Conservation (phyloP, 495 filamentous ascomycete genomes). For the Cenococcum geophilum region DNA sequence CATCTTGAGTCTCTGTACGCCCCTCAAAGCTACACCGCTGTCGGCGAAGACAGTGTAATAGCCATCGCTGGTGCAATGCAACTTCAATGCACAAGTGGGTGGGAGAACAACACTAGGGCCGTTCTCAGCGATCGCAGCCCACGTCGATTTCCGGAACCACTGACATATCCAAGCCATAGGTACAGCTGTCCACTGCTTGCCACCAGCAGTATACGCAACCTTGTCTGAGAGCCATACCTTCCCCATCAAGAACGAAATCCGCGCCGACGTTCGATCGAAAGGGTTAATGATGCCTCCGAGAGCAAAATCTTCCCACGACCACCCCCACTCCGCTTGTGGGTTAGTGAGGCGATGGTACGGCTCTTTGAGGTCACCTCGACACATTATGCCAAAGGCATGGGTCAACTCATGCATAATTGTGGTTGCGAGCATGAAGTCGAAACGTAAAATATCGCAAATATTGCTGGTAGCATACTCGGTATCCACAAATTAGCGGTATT, state of each 20-base stretch:
- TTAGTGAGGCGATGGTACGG: slow-evolving; percentile 16
- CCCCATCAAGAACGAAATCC: slow-evolving; percentile 12
- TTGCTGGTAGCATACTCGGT: slow-evolving; percentile 12
- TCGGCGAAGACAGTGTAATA: slow-evolving; percentile 7
- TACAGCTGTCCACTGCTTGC: slow-evolving; percentile 18
- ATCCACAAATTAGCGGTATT: slow-evolving; percentile 4
- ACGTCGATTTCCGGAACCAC: slow-evolving; percentile 26
- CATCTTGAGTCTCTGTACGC: slow-evolving; percentile 1
- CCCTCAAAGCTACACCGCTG: neutral
- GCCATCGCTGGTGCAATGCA: slow-evolving; percentile 4
- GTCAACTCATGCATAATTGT: slow-evolving; percentile 21
- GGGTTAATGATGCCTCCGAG: slow-evolving; percentile 26
- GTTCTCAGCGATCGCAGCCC: slow-evolving; percentile 14
- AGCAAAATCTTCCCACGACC: slow-evolving; percentile 26
- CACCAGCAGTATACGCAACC: neutral
- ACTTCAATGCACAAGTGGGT: slow-evolving; percentile 10
- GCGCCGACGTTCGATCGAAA: slow-evolving; percentile 7
- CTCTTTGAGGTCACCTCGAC: slow-evolving; percentile 19
- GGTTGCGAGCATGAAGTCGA: slow-evolving; percentile 21
- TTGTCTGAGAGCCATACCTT: slow-evolving; percentile 17
- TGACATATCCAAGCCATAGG: slow-evolving; percentile 21
- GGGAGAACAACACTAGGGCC: slow-evolving; percentile 15
- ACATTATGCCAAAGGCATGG: slow-evolving; percentile 26
- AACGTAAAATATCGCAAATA: slow-evolving; percentile 16
- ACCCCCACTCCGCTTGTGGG: slow-evolving; percentile 17